Percentiles rank a stretch among this genome's conserved stretches.
phyloP scores from a whole-genome alignment of 495 filamentous ascomycete genomes.

The Neurospora tetraspora region DNA sequence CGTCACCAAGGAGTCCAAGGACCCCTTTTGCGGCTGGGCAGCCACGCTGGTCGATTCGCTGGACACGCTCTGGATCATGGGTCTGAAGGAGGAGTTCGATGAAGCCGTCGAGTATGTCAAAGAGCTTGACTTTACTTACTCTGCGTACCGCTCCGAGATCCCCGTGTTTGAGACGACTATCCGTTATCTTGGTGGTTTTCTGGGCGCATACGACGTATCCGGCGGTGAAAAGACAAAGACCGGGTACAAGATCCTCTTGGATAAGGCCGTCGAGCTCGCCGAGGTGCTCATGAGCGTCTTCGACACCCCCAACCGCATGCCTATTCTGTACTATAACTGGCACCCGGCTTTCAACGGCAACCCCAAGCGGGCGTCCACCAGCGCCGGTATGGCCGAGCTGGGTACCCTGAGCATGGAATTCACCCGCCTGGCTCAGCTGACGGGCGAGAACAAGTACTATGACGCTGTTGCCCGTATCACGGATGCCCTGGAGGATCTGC shows the following conservation, averaged over 20 bases:
- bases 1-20: constrained; percentile 45
- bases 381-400: constrained; percentile 69
- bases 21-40: constrained; percentile 92
- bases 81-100: constrained; percentile 77
- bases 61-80: constrained; percentile 97
- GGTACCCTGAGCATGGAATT: constrained; percentile 92
- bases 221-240: constrained; percentile 33
- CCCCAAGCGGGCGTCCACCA: constrained; percentile 53
- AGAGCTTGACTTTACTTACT: constrained; percentile 84
- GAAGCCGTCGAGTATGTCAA: constrained; percentile 68
- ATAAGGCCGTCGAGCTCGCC: constrained; percentile 81
- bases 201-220: constrained; percentile 77
- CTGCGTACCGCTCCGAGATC: constrained; percentile 44
- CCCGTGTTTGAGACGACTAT: constrained; percentile 87
- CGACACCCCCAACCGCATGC: constrained; percentile 96
- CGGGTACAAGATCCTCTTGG: constrained; percentile 53
- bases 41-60: constrained; percentile 89
- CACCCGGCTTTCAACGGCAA: constrained; percentile 54
- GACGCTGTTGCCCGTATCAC: constrained; percentile 92
- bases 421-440: constrained; percentile 85
- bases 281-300: constrained; percentile 87
- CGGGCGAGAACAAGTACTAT: constrained; percentile 79
- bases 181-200: constrained; percentile 72
- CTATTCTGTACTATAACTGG: constrained; percentile 78
- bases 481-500: constrained; percentile 70